These are phyloP conservation scores for Yamadazyma aaseri DNA, from an alignment of 1,139 yeast genomes.

Conservation along the genomic window DNA sequence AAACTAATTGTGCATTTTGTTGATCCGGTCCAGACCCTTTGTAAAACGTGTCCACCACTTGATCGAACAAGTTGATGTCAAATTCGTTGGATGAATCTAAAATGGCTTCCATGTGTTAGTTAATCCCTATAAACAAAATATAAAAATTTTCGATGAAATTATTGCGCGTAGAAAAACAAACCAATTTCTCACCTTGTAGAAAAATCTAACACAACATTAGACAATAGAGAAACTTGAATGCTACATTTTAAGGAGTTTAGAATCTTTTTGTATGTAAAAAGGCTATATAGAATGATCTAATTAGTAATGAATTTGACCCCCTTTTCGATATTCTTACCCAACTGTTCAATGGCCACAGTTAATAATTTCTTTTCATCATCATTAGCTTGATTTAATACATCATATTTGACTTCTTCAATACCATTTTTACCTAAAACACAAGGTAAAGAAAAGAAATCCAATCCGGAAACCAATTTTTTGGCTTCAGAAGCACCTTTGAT, in stretches of 20 bases:
- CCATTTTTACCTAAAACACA: slow-evolving; percentile 90
- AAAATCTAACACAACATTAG: no score
- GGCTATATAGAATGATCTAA: slow-evolving; percentile 2
- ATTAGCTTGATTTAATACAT: slow-evolving; percentile 52
- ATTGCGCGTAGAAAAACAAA: slow-evolving; percentile 2
- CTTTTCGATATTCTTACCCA: slow-evolving; percentile 65
- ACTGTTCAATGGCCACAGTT: slow-evolving; percentile 79
- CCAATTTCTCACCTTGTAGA: no score
- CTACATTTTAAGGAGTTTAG: no score
- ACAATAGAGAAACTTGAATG: no score
- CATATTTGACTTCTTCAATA: slow-evolving; percentile 61
- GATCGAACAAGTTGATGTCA: slow-evolving; percentile 78
- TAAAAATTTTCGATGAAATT: slow-evolving; percentile 4
- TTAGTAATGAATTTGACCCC: slow-evolving; percentile 39
- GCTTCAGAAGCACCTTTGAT: slow-evolving; percentile 72
- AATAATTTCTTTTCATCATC: slow-evolving; percentile 73
- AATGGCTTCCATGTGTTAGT: slow-evolving; percentile 68
- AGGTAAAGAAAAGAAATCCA: slow-evolving; percentile 91
- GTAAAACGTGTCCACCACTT: slow-evolving; percentile 84
- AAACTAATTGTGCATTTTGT: slow-evolving; percentile 75
- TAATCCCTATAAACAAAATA: slow-evolving; percentile 2
- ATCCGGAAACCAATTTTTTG: slow-evolving; percentile 69
- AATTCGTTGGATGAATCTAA: slow-evolving; percentile 84
- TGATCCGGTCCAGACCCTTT: slow-evolving; percentile 80
- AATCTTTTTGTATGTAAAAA: no score